Evolutionary conservation across 768 basidiomycete species (phyloP).

Genomic region (Mrakia hoshinonis): DNA sequence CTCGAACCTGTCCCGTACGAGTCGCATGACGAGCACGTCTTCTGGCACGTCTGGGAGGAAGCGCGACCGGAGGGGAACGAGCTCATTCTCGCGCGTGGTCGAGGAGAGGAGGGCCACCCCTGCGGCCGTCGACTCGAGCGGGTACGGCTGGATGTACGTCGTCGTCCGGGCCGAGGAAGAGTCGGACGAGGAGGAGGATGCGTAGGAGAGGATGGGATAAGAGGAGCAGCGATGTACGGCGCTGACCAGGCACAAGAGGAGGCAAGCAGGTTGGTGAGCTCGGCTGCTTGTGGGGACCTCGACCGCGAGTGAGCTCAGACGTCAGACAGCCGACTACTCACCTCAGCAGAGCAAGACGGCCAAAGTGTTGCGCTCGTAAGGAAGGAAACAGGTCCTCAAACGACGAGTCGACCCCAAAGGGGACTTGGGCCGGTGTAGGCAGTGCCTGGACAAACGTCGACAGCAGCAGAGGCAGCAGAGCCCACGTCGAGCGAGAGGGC

Average conservation of each 20-base stretch:
- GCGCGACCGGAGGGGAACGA: background rate
- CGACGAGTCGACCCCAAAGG: too few species aligned
- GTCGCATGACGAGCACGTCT: slow-evolving; percentile 2
- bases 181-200: background rate
- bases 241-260: background rate
- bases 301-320: too few species aligned
- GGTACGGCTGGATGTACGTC: slow-evolving; percentile 4
- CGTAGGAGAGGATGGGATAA: background rate
- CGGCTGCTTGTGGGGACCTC: too few species aligned
- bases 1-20: background rate
- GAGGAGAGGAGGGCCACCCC: slow-evolving; percentile 6
- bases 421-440: too few species aligned
- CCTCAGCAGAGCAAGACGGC: too few species aligned
- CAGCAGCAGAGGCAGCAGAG: too few species aligned
- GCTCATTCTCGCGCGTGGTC: background rate
- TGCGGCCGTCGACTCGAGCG: background rate
- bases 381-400: too few species aligned
- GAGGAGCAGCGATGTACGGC: background rate
- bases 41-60: slow-evolving; percentile 1
- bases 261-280: background rate
- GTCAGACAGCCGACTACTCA: too few species aligned
- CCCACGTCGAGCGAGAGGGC: too few species aligned
- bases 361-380: too few species aligned
- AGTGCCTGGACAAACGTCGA: too few species aligned
- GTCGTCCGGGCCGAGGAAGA: background rate